Evolutionary conservation across 768 basidiomycete species (phyloP), one percentile per base, ranked within the genome.

Genomic region (Russula abietina): DNA sequence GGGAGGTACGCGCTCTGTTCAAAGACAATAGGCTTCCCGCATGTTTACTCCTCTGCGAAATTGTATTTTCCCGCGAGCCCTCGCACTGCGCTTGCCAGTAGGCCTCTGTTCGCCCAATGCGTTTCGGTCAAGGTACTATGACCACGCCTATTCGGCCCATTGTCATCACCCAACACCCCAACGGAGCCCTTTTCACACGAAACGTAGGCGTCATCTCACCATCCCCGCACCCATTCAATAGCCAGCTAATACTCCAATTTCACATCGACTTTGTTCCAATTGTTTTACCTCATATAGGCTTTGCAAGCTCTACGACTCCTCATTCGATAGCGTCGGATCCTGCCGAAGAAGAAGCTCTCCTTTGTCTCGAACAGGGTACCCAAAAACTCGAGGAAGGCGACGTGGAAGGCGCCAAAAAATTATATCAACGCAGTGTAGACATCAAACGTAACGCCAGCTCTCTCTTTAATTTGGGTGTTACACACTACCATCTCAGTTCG

Each of bases 391-490:
- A 93, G 72, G 89, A 92, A 69, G 92, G 92, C 24, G 92, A 93
- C 65, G 84, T 93, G 3, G 79, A 88, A 68, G 83, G 79, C 55
- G 91, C 91, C 56, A 92, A 88, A 73, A 77, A 77, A 52, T 79
- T 89, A 43, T 93, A 93, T 75, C 78, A 81, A 72, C 83, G 90
- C 67, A 91, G 90, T 69, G 82, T 86, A 32, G 85, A 91, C 70
- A 89, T 93, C 60, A 86, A 87, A 71, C 82, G 85, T 62, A 89
- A 81, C 59, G 88, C 90, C 11, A 89, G 87, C 72, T 86, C 88
- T 14, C 80, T 93, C 43, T 93, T 93, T 75, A 93, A 93, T 71
- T 80, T 93, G 16, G 91, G 92, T 48, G 92, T 93, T 33, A 91
- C 92, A 4, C 86, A 91, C 70, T 93, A 93, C 72, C 91, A 93